phyloP scores from a whole-genome alignment of 2,329 filamentous ascomycete species.

The Claviceps sp. region DNA sequence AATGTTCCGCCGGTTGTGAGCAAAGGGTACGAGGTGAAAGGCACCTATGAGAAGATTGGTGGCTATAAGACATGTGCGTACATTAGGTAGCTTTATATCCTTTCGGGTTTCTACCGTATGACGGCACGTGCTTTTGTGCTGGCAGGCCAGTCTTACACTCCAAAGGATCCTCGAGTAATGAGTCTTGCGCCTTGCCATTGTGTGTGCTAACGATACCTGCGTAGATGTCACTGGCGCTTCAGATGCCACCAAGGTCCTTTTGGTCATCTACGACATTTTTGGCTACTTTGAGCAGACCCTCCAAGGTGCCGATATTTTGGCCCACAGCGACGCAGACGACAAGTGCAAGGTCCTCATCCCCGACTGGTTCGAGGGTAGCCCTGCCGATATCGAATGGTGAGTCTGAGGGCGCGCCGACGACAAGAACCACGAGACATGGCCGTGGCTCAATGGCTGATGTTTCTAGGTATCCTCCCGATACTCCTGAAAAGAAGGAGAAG shows the following conservation, averaged over 20 bases:
- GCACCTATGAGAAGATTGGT: slow-evolving; percentile 41
- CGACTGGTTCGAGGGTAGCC: slow-evolving; percentile 75
- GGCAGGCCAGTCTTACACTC: too few relatives aligned
- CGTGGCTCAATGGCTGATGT: too few relatives aligned
- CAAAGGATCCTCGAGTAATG: too few relatives aligned
- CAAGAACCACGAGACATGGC: too few relatives aligned
- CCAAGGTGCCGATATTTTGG: slow-evolving; percentile 56
- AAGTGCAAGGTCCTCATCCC: slow-evolving; percentile 83
- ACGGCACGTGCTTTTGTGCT: not conserved
- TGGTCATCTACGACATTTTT: slow-evolving; percentile 55
- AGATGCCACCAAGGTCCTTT: slow-evolving; percentile 41
- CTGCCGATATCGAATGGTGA: slow-evolving; percentile 40
- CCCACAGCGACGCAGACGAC: slow-evolving; percentile 38
- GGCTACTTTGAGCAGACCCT: slow-evolving; percentile 58
- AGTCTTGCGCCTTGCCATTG: too few relatives aligned
- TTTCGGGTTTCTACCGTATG: not conserved
- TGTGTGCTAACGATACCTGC: not conserved
- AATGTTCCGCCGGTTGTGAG: slow-evolving; percentile 45
- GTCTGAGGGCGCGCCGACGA: slow-evolving; percentile 1
- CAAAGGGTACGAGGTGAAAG: slow-evolving; percentile 41
- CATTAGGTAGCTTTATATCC: slow-evolving; percentile 5
- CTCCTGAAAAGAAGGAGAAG: slow-evolving; percentile 46
- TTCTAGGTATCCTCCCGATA: slow-evolving; percentile 47
- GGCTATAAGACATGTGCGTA: slow-evolving; percentile 40
- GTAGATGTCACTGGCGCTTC: slow-evolving; percentile 34